phyloP scores from a whole-genome alignment of 306 rosid species.

The Begonia loranthoides region DNA sequence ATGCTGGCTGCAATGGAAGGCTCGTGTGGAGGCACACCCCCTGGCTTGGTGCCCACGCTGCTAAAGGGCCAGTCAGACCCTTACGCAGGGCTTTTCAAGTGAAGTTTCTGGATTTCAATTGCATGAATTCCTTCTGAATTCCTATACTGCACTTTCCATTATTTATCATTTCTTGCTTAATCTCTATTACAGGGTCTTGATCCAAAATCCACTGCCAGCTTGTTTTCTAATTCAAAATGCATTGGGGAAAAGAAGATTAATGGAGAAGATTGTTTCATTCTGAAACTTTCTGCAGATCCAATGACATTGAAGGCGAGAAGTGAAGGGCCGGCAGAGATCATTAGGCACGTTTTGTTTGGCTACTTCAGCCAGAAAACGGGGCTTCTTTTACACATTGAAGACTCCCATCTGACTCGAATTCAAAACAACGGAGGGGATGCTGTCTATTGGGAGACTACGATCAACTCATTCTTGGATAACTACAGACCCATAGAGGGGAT shows the following conservation, averaged over 20 bases:
- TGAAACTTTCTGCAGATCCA: slow-evolving; percentile 56
- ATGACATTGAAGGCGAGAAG: slow-evolving; percentile 47
- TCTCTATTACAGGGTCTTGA: slow-evolving; percentile 43
- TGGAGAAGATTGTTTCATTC: slow-evolving; percentile 54
- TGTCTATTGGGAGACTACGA: slow-evolving; percentile 57
- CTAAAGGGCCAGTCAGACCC: slow-evolving; percentile 54
- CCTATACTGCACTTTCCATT: too few species aligned
- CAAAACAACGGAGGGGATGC: slow-evolving; percentile 58
- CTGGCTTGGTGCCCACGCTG: slow-evolving; percentile 59
- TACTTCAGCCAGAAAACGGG: slow-evolving; percentile 70
- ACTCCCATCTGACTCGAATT: slow-evolving; percentile 54
- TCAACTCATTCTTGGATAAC: slow-evolving; percentile 50
- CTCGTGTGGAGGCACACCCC: slow-evolving; percentile 68
- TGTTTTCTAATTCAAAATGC: slow-evolving; percentile 56
- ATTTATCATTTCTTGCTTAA: background rate
- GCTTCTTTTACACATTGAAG: slow-evolving; percentile 51
- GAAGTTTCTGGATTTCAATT: background rate
- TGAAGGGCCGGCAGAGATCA: slow-evolving; percentile 56
- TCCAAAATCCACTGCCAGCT: slow-evolving; percentile 48
- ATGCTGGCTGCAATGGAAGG: slow-evolving; percentile 51
- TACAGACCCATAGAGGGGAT: slow-evolving; percentile 48
- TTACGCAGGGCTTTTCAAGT: slow-evolving; percentile 54
- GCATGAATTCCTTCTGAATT: too few species aligned
- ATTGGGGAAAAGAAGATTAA: slow-evolving; percentile 53
- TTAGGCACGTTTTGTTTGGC: slow-evolving; percentile 51